Base-by-base conservation (phyloP, 768 basidiomycete genomes). In the Pseudohyphozyma bogoriensis region DNA sequence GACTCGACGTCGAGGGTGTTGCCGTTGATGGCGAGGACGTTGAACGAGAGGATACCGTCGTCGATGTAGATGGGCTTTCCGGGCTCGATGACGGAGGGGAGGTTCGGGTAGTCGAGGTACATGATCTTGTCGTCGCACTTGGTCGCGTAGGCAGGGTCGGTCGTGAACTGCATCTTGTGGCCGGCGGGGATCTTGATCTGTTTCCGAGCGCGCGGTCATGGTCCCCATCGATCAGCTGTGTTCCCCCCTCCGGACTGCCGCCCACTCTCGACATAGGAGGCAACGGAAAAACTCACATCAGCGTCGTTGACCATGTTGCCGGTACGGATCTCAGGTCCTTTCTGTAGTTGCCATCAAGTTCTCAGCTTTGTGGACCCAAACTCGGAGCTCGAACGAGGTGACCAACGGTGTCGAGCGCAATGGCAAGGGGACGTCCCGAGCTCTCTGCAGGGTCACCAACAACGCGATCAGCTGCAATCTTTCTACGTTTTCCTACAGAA, bases 261-360 rank as follows among this genome's bases (percentile, higher is more conserved):
- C n/a, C n/a, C n/a, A n/a, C n/a, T n/a, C n/a, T n/a, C n/a, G n/a
- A n/a, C n/a, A n/a, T n/a, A n/a, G n/a, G n/a, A n/a, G n/a, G n/a
- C n/a, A 32, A 26, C n/a, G 55, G 35, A 60, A 31, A 42, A 66
- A 44, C 87, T 67, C 74, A 95, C 90, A 72, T 99, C 95, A 66
- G 79, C 79, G 74, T 82, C 81, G 71, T 89, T 82, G 75, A 78
- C 84, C 78, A 93, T 97, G 73, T 90, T 71, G 59, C 95, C 95
- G 46, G 95, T 97, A 65, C 95, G 86, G 78, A 99, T 99, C 78
- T 97, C 95, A 40, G 95, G 95, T 59, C 95, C 95, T 89, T 99
- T 99, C 89, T 92, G 69, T 61, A 56, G 37, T 39, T 32, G 53
- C 28, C 36, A 51, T 7, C 9, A n/a, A 2, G 8, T 11, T 18